Conservation (phyloP, 352 stramenopile species). For the Pythium dissimile region DNA sequence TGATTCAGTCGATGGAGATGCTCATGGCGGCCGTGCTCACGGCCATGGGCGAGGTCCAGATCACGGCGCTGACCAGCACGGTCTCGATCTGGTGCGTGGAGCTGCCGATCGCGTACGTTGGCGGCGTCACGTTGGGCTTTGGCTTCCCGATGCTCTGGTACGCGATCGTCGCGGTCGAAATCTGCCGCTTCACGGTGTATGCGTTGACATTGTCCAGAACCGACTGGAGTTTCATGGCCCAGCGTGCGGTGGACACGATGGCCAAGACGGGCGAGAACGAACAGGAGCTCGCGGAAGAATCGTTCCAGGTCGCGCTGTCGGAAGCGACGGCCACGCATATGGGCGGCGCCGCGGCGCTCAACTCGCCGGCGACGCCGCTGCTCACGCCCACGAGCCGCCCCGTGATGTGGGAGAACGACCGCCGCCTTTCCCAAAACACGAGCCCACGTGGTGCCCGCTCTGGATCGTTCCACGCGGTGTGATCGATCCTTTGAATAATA, state of each 20-base stretch:
- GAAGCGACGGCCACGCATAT: constrained; percentile 55
- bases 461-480: constrained; percentile 33
- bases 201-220: constrained; percentile 30
- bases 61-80: constrained; percentile 40
- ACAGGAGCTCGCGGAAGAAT: constrained; percentile 26
- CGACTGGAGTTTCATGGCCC: constrained; percentile 45
- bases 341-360: constrained; percentile 35
- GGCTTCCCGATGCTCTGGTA: constrained; percentile 49
- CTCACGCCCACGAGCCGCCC: constrained; percentile 49
- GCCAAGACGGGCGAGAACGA: constrained; percentile 33
- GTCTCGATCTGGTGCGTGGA: constrained; percentile 48
- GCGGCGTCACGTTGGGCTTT: constrained; percentile 35
- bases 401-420: constrained; percentile 55
- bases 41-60: constrained; percentile 51
- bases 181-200: constrained; percentile 41
- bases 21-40: constrained; percentile 41
- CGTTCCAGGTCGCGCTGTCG: constrained; percentile 29
- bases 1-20: constrained; percentile 54
- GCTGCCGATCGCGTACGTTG: constrained; percentile 45
- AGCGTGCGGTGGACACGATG: constrained; percentile 36
- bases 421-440: constrained; percentile 10
- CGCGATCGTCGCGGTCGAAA: constrained; percentile 41
- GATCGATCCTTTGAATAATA: constrained; percentile 5
- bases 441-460: constrained; percentile 23
- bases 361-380: constrained; percentile 50